Evolutionary conservation across 805 yeast species (phyloP).

Genomic region (Candida coleopterorum): DNA sequence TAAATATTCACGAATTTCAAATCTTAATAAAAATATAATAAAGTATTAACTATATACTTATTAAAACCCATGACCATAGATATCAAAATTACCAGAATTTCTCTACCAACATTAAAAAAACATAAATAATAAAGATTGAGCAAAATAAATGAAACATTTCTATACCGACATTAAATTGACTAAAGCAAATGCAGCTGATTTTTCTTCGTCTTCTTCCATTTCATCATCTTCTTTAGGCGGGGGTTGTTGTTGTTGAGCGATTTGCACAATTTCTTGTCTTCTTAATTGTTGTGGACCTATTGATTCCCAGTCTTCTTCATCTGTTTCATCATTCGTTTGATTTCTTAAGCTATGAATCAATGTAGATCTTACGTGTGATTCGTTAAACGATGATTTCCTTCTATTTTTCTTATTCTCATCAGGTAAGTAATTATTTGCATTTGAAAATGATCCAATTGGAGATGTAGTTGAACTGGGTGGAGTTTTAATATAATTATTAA

Average conservation of each 20-base stretch:
- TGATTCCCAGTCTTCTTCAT: constrained; percentile 95
- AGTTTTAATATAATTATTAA: neutral
- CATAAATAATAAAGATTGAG: too few species aligned
- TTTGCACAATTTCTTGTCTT: constrained; percentile 4
- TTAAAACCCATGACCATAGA: too few species aligned
- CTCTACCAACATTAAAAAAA: too few species aligned
- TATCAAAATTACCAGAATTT: too few species aligned
- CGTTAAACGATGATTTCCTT: constrained; percentile 40
- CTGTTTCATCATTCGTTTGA: constrained; percentile 53
- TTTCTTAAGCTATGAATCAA: constrained; percentile 12
- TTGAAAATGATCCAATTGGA: constrained; percentile 3
- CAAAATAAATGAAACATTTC: too few species aligned
- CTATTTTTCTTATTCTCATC: constrained; percentile 12
- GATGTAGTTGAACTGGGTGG: neutral
- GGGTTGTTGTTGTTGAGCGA: neutral
- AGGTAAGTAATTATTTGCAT: too few species aligned
- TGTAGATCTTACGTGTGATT: constrained; percentile 29
- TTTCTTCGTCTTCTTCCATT: constrained; percentile 33
- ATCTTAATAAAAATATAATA: too few species aligned
- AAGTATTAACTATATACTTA: too few species aligned
- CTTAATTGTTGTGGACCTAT: constrained; percentile 72
- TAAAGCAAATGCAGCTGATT: constrained; percentile 57
- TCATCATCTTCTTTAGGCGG: neutral
- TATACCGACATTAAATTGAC: constrained; percentile 45
- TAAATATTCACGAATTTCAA: too few species aligned